Percentiles rank a stretch among this genome's conserved stretches.
Conservation (phyloP, 768 basidiomycete genomes). For the Tephrocybe sp. region DNA sequence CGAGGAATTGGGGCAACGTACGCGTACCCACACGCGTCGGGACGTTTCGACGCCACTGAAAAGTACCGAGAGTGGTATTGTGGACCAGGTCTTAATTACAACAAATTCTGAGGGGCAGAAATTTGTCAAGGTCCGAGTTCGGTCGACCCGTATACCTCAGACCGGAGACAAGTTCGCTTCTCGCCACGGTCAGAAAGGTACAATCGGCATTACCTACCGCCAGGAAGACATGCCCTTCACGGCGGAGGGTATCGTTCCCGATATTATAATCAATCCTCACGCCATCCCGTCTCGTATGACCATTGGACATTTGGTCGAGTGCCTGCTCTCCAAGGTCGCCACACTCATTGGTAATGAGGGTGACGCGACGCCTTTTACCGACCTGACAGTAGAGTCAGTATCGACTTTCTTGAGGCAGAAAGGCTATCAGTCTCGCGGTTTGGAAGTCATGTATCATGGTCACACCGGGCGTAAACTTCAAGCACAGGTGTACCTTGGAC, state of each 20-base stretch:
- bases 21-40: constrained; percentile 88
- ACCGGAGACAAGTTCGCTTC: constrained; percentile 99
- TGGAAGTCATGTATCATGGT: constrained; percentile 99
- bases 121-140: constrained; percentile 96
- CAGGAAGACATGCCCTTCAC: constrained; percentile 99
- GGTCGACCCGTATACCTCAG: constrained; percentile 95
- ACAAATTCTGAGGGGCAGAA: constrained; percentile 96
- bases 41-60: constrained; percentile 98
- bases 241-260: constrained; percentile 93
- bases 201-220: constrained; percentile 98
- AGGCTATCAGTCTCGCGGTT: constrained; percentile 95
- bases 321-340: constrained; percentile 93
- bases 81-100: constrained; percentile 96
- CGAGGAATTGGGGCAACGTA: constrained; percentile 95
- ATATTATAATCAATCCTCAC: constrained; percentile 98
- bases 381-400: constrained; percentile 97
- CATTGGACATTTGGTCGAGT: constrained; percentile 98
- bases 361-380: constrained; percentile 98
- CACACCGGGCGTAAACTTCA: constrained; percentile 98
- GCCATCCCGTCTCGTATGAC: constrained; percentile 99
- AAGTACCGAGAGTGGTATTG: constrained; percentile 96
- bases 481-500: constrained; percentile 97
- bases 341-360: constrained; percentile 96
- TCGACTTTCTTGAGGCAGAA: constrained; percentile 85
- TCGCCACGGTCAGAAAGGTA: constrained; percentile 99